Percentiles rank a stretch among this genome's conserved stretches.
Conservation (phyloP, 257 asterid genomes). For the Coffea eugenioides region DNA sequence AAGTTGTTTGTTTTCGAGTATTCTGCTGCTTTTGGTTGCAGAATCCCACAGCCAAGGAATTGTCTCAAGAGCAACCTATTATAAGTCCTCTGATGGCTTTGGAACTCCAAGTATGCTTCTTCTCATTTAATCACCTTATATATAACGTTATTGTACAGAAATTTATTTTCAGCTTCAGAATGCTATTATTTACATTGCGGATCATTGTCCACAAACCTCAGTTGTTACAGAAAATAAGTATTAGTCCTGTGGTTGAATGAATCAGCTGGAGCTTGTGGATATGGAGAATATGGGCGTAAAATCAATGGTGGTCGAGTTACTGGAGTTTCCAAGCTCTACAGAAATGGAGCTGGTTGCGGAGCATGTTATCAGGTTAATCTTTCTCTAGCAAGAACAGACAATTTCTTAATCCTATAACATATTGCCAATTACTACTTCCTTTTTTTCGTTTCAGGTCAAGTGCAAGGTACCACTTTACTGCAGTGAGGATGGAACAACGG, state of each 20-base stretch:
- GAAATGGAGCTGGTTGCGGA: slow-evolving; percentile 30
- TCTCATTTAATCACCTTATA: too few relatives aligned
- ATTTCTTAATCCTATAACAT: too few relatives aligned
- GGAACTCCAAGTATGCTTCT: not conserved
- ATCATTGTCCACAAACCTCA: too few relatives aligned
- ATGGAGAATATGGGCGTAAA: slow-evolving; percentile 26
- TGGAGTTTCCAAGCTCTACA: slow-evolving; percentile 22
- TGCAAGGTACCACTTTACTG: slow-evolving; percentile 20
- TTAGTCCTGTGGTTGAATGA: not conserved
- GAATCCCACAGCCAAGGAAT: not conserved
- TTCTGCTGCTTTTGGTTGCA: not conserved
- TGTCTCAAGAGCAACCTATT: not conserved
- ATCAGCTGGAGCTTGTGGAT: slow-evolving; percentile 34
- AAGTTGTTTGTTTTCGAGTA: not conserved
- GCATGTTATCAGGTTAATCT: slow-evolving; percentile 31
- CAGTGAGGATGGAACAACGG: slow-evolving; percentile 24
- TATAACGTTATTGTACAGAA: too few relatives aligned
- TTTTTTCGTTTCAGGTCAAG: slow-evolving; percentile 20
- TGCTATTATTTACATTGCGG: too few relatives aligned
- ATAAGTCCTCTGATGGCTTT: not conserved
- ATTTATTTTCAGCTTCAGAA: too few relatives aligned
- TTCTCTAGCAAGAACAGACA: too few relatives aligned
- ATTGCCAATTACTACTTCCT: too few relatives aligned
- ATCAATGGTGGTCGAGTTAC: slow-evolving; percentile 24
- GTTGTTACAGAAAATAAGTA: too few relatives aligned